A percentile compares a stretch with the other conserved stretches of the same genome.
These are phyloP conservation scores for Mucor velutinosus DNA, from an alignment of 371 early-diverging fungal genomes.

Conservation along the genomic window DNA sequence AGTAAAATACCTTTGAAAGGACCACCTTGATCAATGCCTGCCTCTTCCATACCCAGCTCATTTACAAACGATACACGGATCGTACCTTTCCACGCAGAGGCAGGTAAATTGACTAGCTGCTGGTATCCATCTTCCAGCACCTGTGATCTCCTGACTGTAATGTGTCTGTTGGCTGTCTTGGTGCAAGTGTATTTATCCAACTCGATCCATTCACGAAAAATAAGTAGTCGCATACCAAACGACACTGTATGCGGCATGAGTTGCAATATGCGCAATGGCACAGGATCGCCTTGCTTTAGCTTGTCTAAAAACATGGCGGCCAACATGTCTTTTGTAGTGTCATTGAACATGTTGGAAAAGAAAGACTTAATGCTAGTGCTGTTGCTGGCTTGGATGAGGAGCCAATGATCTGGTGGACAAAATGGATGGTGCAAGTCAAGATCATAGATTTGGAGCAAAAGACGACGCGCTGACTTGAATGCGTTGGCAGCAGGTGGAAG, in stretches of 20 bases:
- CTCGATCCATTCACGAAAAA: slow-evolving; percentile 77
- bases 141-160: slow-evolving; percentile 69
- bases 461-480: slow-evolving; percentile 62
- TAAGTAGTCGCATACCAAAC: slow-evolving; percentile 75
- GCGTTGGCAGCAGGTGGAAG: slow-evolving; percentile 33
- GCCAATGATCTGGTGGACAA: slow-evolving; percentile 75
- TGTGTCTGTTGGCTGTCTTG: slow-evolving; percentile 28
- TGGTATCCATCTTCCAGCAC: slow-evolving; percentile 84
- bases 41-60: slow-evolving; percentile 72
- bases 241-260: slow-evolving; percentile 87
- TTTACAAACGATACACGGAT: slow-evolving; percentile 85
- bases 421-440: slow-evolving; percentile 75
- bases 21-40: slow-evolving; percentile 93
- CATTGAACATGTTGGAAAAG: slow-evolving; percentile 8
- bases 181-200: slow-evolving; percentile 47
- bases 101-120: slow-evolving; percentile 54
- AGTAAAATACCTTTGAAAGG: slow-evolving; percentile 80
- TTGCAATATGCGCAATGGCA: slow-evolving; percentile 68
- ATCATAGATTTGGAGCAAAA: slow-evolving; percentile 77
- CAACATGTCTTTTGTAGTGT: background rate
- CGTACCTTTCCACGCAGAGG: slow-evolving; percentile 66
- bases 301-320: slow-evolving; percentile 28
- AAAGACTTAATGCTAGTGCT: slow-evolving; percentile 37
- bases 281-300: slow-evolving; percentile 54
- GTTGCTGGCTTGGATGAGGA: slow-evolving; percentile 40